phyloP scores from a whole-genome alignment of 2,329 filamentous ascomycete genomes.

The Sclerotinia borealis region DNA sequence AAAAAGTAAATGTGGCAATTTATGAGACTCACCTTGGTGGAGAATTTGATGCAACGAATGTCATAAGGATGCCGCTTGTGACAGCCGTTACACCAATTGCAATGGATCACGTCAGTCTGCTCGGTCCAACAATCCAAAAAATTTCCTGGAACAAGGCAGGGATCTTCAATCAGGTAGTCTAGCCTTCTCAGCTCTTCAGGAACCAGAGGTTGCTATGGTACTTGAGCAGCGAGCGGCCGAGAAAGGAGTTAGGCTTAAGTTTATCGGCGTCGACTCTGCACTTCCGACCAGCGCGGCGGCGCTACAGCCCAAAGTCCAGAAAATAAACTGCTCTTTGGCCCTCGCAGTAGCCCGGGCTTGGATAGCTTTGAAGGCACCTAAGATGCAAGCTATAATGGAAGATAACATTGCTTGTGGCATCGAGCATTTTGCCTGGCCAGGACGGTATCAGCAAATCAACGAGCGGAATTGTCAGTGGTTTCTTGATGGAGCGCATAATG shows the following conservation, averaged over 20 bases:
- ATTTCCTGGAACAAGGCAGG: conserved; percentile 71
- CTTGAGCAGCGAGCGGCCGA: conserved; percentile 45
- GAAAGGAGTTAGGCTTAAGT: conserved; percentile 37
- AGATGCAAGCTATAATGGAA: too few relatives aligned
- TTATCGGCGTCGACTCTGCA: conserved; percentile 18
- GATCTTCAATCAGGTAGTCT: conserved; percentile 54
- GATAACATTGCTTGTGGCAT: not conserved
- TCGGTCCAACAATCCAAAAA: conserved; percentile 55
- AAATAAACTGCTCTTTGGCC: conserved; percentile 46
- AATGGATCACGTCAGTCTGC: conserved; percentile 57
- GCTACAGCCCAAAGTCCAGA: conserved; percentile 47
- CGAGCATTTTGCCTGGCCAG: conserved; percentile 49
- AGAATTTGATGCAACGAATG: conserved; percentile 61
- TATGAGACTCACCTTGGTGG: conserved; percentile 64
- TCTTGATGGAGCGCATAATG: conserved; percentile 29
- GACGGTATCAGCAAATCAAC: conserved; percentile 61
- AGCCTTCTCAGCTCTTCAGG: conserved; percentile 53
- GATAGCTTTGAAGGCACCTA: conserved; percentile 25
- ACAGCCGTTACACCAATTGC: conserved; percentile 57
- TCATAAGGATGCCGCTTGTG: conserved; percentile 50
- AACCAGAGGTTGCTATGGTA: conserved; percentile 39
- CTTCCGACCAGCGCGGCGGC: conserved; percentile 26
- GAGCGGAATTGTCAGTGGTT: conserved; percentile 35
- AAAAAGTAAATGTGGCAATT: conserved; percentile 55
- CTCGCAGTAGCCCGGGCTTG: conserved; percentile 46